phyloP scores from a whole-genome alignment of 306 rosid genomes.

The Amphicarpaea edgeworthii region DNA sequence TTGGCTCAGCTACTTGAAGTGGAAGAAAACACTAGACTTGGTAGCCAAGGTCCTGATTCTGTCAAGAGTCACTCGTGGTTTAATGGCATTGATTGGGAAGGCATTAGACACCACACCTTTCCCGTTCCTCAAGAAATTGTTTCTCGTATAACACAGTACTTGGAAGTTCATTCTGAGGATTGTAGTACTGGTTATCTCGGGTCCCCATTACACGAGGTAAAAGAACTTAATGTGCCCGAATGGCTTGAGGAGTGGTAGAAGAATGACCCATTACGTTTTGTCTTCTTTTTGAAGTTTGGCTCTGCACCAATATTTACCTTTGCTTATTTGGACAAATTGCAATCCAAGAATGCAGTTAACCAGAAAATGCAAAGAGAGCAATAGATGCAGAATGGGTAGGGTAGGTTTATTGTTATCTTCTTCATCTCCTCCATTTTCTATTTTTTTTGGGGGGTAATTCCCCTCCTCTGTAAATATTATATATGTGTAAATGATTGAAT shows the following conservation, averaged over 20 bases:
- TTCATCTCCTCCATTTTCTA: slow-evolving; percentile 38
- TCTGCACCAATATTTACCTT: slow-evolving; percentile 33
- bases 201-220: slow-evolving; percentile 60
- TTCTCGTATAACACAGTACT: slow-evolving; percentile 71
- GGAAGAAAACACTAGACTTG: slow-evolving; percentile 85
- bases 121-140: slow-evolving; percentile 77
- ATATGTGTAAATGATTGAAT: slow-evolving; percentile 54
- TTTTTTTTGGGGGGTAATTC: slow-evolving; percentile 32
- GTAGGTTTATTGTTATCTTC: slow-evolving; percentile 46
- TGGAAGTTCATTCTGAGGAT: slow-evolving; percentile 70
- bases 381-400: slow-evolving; percentile 47
- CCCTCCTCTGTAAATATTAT: slow-evolving; percentile 57
- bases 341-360: slow-evolving; percentile 36
- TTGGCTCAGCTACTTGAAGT: slow-evolving; percentile 83
- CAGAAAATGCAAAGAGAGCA: slow-evolving; percentile 39
- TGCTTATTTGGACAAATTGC: slow-evolving; percentile 41
- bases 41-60: slow-evolving; percentile 74
- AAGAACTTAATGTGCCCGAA: slow-evolving; percentile 70
- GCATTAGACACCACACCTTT: slow-evolving; percentile 52
- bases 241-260: slow-evolving; percentile 95
- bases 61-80: slow-evolving; percentile 90
- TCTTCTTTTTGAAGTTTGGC: slow-evolving; percentile 45
- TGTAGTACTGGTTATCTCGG: slow-evolving; percentile 49
- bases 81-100: slow-evolving; percentile 83
- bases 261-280: slow-evolving; percentile 36